Conservation (phyloP, 2,329 filamentous ascomycete species). For the Aphanoascus verrucosus region DNA sequence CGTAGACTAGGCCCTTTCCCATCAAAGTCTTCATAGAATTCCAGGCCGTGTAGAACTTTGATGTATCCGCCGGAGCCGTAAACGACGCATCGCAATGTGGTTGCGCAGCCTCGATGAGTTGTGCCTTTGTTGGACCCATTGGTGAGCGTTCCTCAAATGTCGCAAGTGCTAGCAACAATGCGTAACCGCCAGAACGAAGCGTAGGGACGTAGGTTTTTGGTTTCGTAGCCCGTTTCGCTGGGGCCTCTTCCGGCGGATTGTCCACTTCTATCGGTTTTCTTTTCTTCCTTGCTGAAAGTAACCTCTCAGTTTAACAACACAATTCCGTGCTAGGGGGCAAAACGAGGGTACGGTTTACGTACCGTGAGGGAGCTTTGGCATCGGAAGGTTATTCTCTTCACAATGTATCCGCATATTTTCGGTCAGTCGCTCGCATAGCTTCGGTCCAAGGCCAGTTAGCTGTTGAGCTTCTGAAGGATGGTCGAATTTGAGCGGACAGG, state of each 20-base stretch:
- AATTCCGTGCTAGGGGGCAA: not conserved
- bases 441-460: constrained; percentile 63
- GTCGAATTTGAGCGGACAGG: constrained; percentile 57
- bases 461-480: constrained; percentile 64
- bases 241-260: constrained; percentile 24
- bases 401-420: constrained; percentile 49
- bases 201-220: constrained; percentile 60
- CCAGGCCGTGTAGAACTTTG: constrained; percentile 69
- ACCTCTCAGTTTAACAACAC: not conserved
- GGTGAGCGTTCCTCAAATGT: constrained; percentile 46
- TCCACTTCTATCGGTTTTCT: constrained; percentile 24
- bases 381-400: constrained; percentile 54
- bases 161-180: constrained; percentile 56
- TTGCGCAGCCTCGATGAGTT: constrained; percentile 60
- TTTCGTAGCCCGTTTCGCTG: constrained; percentile 46
- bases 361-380: constrained; percentile 50
- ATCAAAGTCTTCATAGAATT: constrained; percentile 68
- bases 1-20: constrained; percentile 62
- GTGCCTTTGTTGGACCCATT: constrained; percentile 53
- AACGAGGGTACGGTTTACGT: constrained; percentile 14
- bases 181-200: constrained; percentile 64
- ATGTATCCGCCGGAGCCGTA: constrained; percentile 54
- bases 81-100: constrained; percentile 64
- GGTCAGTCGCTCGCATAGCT: constrained; percentile 58
- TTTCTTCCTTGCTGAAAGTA: constrained; percentile 20